Evolutionary conservation across 305 asterid species (phyloP).

Genomic region (Fraxinus ornus): DNA sequence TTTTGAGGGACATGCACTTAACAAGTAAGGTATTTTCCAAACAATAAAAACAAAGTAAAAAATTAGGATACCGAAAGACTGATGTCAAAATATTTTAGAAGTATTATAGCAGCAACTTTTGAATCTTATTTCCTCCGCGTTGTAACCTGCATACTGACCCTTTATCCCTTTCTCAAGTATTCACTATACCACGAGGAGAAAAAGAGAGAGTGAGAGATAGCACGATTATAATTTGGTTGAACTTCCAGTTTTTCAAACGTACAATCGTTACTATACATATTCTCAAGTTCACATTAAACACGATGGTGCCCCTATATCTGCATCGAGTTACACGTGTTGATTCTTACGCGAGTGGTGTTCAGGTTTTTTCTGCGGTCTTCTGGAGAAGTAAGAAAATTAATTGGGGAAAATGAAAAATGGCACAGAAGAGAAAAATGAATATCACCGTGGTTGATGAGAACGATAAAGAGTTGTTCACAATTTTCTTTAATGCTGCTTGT

Average conservation of each 20-base stretch:
- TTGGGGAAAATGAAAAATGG: constrained; percentile 5
- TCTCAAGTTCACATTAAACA: constrained; percentile 10
- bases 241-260: not conserved
- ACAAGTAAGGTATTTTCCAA: not conserved
- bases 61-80: not conserved
- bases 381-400: not conserved
- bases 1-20: not conserved
- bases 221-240: not conserved
- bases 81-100: not conserved
- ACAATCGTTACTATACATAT: not conserved
- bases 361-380: constrained; percentile 1
- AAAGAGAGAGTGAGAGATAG: not conserved
- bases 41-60: too few species aligned
- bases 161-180: not conserved
- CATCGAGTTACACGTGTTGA: constrained; percentile 22
- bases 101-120: not conserved
- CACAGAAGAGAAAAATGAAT: constrained; percentile 15
- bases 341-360: not conserved
- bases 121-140: not conserved
- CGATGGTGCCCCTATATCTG: constrained; percentile 17
- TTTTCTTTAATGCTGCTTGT: constrained; percentile 14
- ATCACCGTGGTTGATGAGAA: constrained; percentile 9
- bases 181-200: not conserved
- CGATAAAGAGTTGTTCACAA: not conserved
- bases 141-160: not conserved